Evolutionary conservation across 1,139 yeast species (phyloP), one percentile per base, ranked within the genome.

Genomic region (Pichia sp.): DNA sequence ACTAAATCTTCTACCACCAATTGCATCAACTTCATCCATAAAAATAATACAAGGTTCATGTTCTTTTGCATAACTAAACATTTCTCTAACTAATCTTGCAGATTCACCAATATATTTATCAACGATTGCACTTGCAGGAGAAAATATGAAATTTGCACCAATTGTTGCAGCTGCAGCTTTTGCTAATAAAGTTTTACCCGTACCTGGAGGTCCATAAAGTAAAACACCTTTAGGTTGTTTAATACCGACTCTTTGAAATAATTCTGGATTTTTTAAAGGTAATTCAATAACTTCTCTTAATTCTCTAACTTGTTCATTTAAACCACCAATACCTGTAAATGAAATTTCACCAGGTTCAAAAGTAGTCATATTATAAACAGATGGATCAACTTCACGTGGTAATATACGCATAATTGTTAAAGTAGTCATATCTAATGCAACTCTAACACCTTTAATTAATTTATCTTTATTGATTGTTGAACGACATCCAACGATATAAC

Each of bases 21-120:
- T 93, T 41, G 99, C 98, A 69, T 93, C 99, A 49, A 93, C 80
- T 71, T 93, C 99, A 69, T 93, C 99, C 96, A 93, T 89, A 62
- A 93, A 93, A 52, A 93, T 93, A 61, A 93, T 91, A 68, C 98
- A 93, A 16, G 99, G 99, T 60, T 86, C 97, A 62, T 93, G 97
- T 60, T 91, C 98, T 62, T 80, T 88, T 40, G 99, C 99, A 64
- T 93, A 93, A 39, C 95, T 85, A 68, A 93, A 93, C 98, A 93
- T 91, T 65, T 93, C 99, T 68, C 99, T 79, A 53, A 93, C 88
- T 60, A 93, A 76, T 59, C 98, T 78, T 1, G 98, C 97, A 21
- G 95, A 83, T 64, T 93, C 99, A 58, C 99, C 99, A 60, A 93
- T 93, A 66, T 93, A 93, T 65, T 93, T 93, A 65, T 93, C 98